Evolutionary conservation across 2,329 filamentous ascomycete species (phyloP).

Genomic region (Fusarium xylarioides): DNA sequence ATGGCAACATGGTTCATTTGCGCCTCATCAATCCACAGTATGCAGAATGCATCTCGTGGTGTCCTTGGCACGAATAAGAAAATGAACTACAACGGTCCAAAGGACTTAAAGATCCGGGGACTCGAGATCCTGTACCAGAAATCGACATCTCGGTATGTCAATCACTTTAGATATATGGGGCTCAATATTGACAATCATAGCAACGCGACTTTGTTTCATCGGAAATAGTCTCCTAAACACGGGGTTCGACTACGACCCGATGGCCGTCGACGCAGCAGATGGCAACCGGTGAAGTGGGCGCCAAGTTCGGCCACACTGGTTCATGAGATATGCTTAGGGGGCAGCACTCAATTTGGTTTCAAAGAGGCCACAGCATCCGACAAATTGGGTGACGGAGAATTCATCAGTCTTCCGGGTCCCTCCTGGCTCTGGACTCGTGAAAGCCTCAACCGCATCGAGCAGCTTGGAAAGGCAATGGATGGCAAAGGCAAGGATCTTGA

Average conservation of each 20-base stretch:
- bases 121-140: background rate
- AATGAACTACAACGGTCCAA: background rate
- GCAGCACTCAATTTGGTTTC: background rate
- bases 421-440: background rate
- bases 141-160: background rate
- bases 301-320: background rate
- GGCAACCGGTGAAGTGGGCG: background rate
- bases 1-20: background rate
- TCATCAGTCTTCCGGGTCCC: background rate
- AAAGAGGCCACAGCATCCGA: background rate
- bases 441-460: background rate
- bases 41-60: background rate
- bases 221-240: background rate
- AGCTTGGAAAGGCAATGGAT: background rate
- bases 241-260: background rate
- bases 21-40: background rate
- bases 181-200: background rate
- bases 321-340: background rate
- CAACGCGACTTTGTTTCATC: background rate
- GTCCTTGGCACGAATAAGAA: background rate
- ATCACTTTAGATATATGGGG: background rate
- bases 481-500: background rate
- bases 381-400: background rate
- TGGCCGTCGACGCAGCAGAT: background rate
- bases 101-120: background rate